Conservation (phyloP, 768 basidiomycete genomes). For the Pleurotus tuber-regium region DNA sequence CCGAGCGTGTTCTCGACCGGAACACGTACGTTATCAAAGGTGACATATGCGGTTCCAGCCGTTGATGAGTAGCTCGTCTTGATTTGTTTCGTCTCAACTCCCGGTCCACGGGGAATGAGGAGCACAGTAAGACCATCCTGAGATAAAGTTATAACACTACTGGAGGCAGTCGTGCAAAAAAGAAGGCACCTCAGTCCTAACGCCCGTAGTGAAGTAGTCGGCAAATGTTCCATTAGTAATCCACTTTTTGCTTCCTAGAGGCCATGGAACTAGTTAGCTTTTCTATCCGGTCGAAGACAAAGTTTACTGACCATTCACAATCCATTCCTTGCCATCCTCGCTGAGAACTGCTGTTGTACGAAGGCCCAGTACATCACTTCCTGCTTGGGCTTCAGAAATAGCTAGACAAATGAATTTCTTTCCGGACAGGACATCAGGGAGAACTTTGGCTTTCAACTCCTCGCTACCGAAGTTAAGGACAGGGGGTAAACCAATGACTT, state of each 20-base stretch:
- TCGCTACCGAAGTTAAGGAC: conserved; percentile 78
- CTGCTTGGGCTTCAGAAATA: conserved; percentile 87
- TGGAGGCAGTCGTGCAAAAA: conserved; percentile 27
- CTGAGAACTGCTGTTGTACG: conserved; percentile 73
- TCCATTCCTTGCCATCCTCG: conserved; percentile 76
- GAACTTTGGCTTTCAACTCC: conserved; percentile 44
- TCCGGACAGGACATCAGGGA: conserved; percentile 66
- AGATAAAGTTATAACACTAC: conserved; percentile 40
- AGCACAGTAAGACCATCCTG: conserved; percentile 46
- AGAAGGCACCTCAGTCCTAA: conserved; percentile 13
- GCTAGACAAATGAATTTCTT: conserved; percentile 83
- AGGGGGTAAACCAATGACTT: conserved; percentile 82
- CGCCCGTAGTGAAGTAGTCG: conserved; percentile 48
- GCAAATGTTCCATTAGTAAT: conserved; percentile 54
- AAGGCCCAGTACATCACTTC: conserved; percentile 77
- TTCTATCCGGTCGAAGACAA: not conserved
- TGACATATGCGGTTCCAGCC: conserved; percentile 85
- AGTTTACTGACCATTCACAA: conserved; percentile 74
- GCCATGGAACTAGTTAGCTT: conserved; percentile 4
- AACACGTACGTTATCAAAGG: conserved; percentile 82
- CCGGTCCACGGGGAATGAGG: conserved; percentile 32
- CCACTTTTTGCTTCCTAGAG: conserved; percentile 5
- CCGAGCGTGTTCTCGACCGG: conserved; percentile 84
- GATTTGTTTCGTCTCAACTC: conserved; percentile 75
- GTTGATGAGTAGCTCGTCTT: conserved; percentile 73